Percentiles rank a stretch among this genome's conserved stretches.
Evolutionary conservation across 1,139 yeast species (phyloP).

Genomic region (Hyphopichia buzzinii): DNA sequence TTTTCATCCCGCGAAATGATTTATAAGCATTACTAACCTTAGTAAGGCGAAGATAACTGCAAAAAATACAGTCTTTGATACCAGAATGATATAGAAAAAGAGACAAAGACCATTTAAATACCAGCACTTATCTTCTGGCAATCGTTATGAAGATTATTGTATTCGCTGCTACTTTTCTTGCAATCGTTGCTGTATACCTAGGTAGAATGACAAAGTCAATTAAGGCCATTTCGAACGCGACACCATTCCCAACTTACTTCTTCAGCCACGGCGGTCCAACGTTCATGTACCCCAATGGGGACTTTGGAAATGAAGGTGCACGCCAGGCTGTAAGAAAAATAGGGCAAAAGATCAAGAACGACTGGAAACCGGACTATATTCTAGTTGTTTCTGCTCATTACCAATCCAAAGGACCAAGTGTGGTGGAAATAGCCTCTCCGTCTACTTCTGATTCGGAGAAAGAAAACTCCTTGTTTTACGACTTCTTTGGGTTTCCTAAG

Average conservation of each 20-base stretch:
- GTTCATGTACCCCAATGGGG: slow-evolving; percentile 51
- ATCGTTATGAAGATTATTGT: neutral
- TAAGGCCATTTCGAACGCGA: too few species aligned
- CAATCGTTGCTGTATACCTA: slow-evolving; percentile 1
- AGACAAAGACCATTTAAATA: neutral
- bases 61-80: too few species aligned
- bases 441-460: slow-evolving; percentile 10
- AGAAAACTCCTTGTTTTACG: slow-evolving; percentile 53
- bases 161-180: neutral
- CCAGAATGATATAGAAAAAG: neutral
- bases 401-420: slow-evolving; percentile 48
- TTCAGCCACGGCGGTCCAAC: slow-evolving; percentile 81
- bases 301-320: slow-evolving; percentile 55
- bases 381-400: slow-evolving; percentile 75
- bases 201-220: slow-evolving; percentile 2
- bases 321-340: slow-evolving; percentile 47
- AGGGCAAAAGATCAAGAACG: slow-evolving; percentile 49
- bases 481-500: slow-evolving; percentile 69
- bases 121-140: neutral
- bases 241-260: slow-evolving; percentile 57
- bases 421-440: slow-evolving; percentile 52
- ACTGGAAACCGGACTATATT: slow-evolving; percentile 60
- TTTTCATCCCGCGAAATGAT: too few species aligned
- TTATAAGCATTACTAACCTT: too few species aligned
- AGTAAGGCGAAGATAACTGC: too few species aligned